A percentile compares a stretch with the other conserved stretches of the same genome.
Conservation (phyloP, 2,329 filamentous ascomycete genomes). For the Penicillium sp. region DNA sequence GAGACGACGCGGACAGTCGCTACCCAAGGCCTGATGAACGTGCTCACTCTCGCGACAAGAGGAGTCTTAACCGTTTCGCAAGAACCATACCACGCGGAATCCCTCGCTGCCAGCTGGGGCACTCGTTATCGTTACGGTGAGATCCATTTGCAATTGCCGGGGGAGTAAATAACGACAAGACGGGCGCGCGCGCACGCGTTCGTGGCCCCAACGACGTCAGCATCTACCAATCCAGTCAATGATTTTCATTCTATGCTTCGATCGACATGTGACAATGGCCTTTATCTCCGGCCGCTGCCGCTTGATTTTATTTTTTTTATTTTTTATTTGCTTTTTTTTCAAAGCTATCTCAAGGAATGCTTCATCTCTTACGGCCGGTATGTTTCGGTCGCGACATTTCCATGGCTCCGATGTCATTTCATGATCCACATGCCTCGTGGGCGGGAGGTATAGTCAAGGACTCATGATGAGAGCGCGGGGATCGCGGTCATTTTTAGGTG, state of each 20-base stretch:
- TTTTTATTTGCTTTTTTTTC: no score
- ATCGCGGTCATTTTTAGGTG: neutral
- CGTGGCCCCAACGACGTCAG: no score
- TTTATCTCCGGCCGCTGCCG: no score
- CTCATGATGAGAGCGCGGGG: neutral
- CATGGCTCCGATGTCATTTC: neutral
- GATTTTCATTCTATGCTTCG: neutral
- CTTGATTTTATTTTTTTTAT: no score
- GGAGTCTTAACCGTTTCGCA: conserved; percentile 59
- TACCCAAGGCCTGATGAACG: conserved; percentile 69
- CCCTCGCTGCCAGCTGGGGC: conserved; percentile 17
- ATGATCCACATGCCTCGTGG: no score
- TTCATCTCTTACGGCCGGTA: no score
- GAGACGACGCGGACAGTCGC: conserved; percentile 56
- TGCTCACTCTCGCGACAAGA: conserved; percentile 65
- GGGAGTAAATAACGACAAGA: neutral
- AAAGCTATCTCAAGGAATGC: no score
- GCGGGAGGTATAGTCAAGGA: neutral
- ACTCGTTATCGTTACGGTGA: conserved; percentile 26
- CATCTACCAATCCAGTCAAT: conserved; percentile 1
- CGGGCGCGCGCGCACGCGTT: no score
- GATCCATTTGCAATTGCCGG: conserved; percentile 24
- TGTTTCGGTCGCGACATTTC: neutral
- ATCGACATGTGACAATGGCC: no score
- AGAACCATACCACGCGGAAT: conserved; percentile 37